Percentiles rank a stretch among this genome's conserved stretches.
Evolutionary conservation across 768 basidiomycete genomes (phyloP).

Genomic region (Crassisporium funariophilum): DNA sequence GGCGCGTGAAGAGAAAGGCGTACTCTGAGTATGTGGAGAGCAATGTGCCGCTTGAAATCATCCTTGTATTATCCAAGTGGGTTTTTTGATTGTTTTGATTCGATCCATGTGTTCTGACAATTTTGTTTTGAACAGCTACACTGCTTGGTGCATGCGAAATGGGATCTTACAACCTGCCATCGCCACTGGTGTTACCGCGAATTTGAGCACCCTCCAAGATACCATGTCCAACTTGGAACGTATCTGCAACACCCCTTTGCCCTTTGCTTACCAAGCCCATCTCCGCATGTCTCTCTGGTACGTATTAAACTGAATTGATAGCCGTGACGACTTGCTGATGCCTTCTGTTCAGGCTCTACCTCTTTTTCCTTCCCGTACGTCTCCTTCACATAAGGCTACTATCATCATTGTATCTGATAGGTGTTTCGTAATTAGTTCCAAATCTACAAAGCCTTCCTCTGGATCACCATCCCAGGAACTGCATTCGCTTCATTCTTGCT

Average conservation of each 20-base stretch:
- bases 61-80: slow-evolving; percentile 50
- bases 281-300: slow-evolving; percentile 66
- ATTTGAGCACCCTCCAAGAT: slow-evolving; percentile 54
- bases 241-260: slow-evolving; percentile 65
- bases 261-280: slow-evolving; percentile 73
- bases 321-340: slow-evolving; percentile 39
- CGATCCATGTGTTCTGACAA: slow-evolving; percentile 17
- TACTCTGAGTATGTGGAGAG: slow-evolving; percentile 46
- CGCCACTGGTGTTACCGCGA: slow-evolving; percentile 50
- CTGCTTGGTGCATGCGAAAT: slow-evolving; percentile 30
- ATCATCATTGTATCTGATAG: slow-evolving; percentile 28
- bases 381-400: slow-evolving; percentile 19
- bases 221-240: slow-evolving; percentile 61
- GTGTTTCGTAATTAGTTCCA: slow-evolving; percentile 46
- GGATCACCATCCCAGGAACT: slow-evolving; percentile 60
- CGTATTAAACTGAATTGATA: slow-evolving; percentile 50
- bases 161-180: slow-evolving; percentile 53
- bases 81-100: slow-evolving; percentile 13
- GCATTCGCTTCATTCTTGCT: slow-evolving; percentile 66
- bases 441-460: slow-evolving; percentile 44
- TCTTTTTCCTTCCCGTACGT: slow-evolving; percentile 45
- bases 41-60: slow-evolving; percentile 65
- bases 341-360: slow-evolving; percentile 40
- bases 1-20: slow-evolving; percentile 18
- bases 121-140: slow-evolving; percentile 25